phyloP scores from a whole-genome alignment of 2,329 filamentous ascomycete species.

The Trichoderma sp. region DNA sequence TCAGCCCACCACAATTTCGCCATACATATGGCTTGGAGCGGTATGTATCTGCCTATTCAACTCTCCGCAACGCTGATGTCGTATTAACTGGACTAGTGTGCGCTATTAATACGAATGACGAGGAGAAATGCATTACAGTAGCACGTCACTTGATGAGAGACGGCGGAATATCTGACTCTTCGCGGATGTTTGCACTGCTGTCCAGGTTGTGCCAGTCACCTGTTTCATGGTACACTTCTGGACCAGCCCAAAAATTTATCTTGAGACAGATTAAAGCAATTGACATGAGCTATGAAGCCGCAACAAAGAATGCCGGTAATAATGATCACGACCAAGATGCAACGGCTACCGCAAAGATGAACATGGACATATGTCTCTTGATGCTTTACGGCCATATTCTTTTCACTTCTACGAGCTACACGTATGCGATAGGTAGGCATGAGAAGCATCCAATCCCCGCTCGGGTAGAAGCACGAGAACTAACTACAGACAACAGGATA shows the following conservation, averaged over 20 bases:
- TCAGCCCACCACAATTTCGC: constrained; percentile 65
- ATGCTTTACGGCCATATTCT: constrained; percentile 90
- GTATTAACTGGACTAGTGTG: constrained; percentile 56
- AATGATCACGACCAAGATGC: constrained; percentile 19
- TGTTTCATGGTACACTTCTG: constrained; percentile 72
- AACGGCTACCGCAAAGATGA: constrained; percentile 1
- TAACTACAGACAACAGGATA: constrained; percentile 54
- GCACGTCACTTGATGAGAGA: constrained; percentile 83
- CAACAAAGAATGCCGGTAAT: constrained; percentile 30
- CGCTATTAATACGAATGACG: constrained; percentile 76
- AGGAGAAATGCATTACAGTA: constrained; percentile 68
- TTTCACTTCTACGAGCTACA: constrained; percentile 78
- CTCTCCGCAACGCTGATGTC: background rate
- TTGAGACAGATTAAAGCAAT: constrained; percentile 87
- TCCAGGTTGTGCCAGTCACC: constrained; percentile 73
- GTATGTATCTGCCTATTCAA: constrained; percentile 42
- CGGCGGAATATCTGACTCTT: constrained; percentile 77
- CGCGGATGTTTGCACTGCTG: constrained; percentile 77
- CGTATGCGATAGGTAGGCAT: constrained; percentile 70
- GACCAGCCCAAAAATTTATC: constrained; percentile 85
- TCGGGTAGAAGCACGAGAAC: background rate
- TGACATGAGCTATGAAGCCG: constrained; percentile 59
- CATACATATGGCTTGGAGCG: constrained; percentile 75
- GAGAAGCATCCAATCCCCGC: background rate
- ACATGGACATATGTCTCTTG: constrained; percentile 76